These are phyloP conservation scores for Penicillium verrucosum DNA, from an alignment of 2,329 filamentous ascomycete species.

Conservation along the genomic window DNA sequence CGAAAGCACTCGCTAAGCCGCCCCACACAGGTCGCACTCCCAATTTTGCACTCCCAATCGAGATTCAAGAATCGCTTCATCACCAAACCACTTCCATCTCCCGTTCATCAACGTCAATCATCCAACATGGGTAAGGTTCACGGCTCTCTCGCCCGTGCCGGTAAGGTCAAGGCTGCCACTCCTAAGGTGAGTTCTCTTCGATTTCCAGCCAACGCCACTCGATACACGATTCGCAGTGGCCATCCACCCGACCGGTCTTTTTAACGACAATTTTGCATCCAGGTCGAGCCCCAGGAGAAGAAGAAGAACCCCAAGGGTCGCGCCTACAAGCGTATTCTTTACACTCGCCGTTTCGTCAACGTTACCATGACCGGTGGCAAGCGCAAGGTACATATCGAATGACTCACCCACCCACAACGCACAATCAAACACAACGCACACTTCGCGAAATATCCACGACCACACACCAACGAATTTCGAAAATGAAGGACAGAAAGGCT, in stretches of 20 bases:
- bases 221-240: constrained; percentile 9
- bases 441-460: not conserved
- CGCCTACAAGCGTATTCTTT: constrained; percentile 93
- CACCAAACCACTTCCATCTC: constrained; percentile 24
- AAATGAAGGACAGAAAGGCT: constrained; percentile 15
- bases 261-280: constrained; percentile 22
- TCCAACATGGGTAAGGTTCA: constrained; percentile 81
- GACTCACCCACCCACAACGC: constrained; percentile 10
- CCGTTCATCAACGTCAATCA: constrained; percentile 27
- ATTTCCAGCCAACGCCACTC: constrained; percentile 12
- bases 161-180: constrained; percentile 91
- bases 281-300: constrained; percentile 63
- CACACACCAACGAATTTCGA: constrained; percentile 10
- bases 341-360: constrained; percentile 98
- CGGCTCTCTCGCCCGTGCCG: constrained; percentile 91
- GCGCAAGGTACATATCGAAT: constrained; percentile 70
- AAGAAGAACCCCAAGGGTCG: constrained; percentile 95
- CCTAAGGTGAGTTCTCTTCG: constrained; percentile 33
- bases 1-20: constrained; percentile 26
- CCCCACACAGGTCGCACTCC: constrained; percentile 28
- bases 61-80: constrained; percentile 22
- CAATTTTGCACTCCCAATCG: constrained; percentile 28
- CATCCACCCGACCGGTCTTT: constrained; percentile 6
- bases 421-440: constrained; percentile 23
- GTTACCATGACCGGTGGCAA: constrained; percentile 96